These are phyloP conservation scores for Lactuca saligna DNA, from an alignment of 129 eudicot species.

Conservation along the genomic window DNA sequence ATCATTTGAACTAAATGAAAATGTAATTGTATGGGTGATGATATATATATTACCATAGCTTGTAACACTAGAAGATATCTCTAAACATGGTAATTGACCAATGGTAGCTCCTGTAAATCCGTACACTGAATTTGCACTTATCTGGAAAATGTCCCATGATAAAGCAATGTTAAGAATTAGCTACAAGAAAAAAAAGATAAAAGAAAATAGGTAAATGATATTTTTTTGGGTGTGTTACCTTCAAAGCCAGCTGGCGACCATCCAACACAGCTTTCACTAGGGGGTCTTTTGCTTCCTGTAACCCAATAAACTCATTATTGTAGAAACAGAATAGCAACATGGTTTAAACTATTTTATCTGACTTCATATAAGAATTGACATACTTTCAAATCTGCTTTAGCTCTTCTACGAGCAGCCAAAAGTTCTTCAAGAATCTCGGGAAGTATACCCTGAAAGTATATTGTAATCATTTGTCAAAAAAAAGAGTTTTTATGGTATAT, in stretches of 20 bases:
- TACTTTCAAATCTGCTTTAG: constrained; percentile 96
- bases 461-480: constrained; percentile 12
- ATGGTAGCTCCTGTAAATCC: constrained; percentile 98
- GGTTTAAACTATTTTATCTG: background rate
- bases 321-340: background rate
- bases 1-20: constrained; percentile 15
- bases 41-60: constrained; percentile 74
- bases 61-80: constrained; percentile 98
- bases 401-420: constrained; percentile 93
- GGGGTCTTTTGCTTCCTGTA: constrained; percentile 96
- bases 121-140: constrained; percentile 98
- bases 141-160: constrained; percentile 42
- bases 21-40: constrained; percentile 7
- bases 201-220: background rate
- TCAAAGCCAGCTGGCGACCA: constrained; percentile 97
- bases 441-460: constrained; percentile 86
- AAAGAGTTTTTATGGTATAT: constrained; percentile 5
- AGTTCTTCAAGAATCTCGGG: constrained; percentile 99
- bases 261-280: constrained; percentile 95
- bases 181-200: constrained; percentile 12
- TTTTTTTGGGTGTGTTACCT: constrained; percentile 39
- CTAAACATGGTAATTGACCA: constrained; percentile 95
- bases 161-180: constrained; percentile 8
- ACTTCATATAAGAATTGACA: background rate
- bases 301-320: constrained; percentile 16